A percentile compares a stretch with the other conserved stretches of the same genome.
Conservation (phyloP, 352 stramenopile species). For the Pythium aristosporum region DNA sequence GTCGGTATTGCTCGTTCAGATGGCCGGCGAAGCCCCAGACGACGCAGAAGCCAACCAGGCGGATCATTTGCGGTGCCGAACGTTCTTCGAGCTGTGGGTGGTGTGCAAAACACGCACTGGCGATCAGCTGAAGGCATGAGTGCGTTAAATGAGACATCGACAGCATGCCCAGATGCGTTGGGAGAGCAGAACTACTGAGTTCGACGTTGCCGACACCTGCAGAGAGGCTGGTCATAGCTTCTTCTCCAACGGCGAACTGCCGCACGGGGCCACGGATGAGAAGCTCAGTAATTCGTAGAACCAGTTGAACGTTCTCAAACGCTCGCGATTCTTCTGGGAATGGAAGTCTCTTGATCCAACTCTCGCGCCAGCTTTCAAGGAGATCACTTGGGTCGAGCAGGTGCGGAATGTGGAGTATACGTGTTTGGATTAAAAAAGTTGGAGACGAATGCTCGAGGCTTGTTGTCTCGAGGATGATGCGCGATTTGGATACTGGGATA, state of each 20-base stretch:
- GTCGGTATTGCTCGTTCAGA: slow-evolving; percentile 32
- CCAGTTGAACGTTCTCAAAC: slow-evolving; percentile 14
- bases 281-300: slow-evolving; percentile 14
- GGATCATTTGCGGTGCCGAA: slow-evolving; percentile 26
- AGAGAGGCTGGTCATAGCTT: neutral
- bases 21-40: slow-evolving; percentile 54
- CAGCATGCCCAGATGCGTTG: slow-evolving; percentile 34
- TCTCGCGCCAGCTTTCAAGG: slow-evolving; percentile 7
- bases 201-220: neutral
- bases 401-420: slow-evolving; percentile 11
- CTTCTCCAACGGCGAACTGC: slow-evolving; percentile 20
- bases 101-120: slow-evolving; percentile 38
- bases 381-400: slow-evolving; percentile 9
- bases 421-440: slow-evolving; percentile 4
- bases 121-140: slow-evolving; percentile 35
- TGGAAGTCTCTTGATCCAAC: slow-evolving; percentile 16
- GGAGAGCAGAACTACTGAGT: neutral
- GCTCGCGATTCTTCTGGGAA: slow-evolving; percentile 24
- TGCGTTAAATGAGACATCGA: slow-evolving; percentile 47
- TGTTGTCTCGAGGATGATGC: slow-evolving; percentile 20
- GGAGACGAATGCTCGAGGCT: slow-evolving; percentile 11
- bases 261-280: slow-evolving; percentile 9
- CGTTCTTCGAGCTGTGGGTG: slow-evolving; percentile 37
- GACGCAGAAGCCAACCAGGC: slow-evolving; percentile 44
- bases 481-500: neutral